A percentile compares a stretch with the other conserved stretches of the same genome.
These are phyloP conservation scores for Colletotrichum gloeosporioides DNA, from an alignment of 2,329 filamentous ascomycete genomes.

Conservation along the genomic window DNA sequence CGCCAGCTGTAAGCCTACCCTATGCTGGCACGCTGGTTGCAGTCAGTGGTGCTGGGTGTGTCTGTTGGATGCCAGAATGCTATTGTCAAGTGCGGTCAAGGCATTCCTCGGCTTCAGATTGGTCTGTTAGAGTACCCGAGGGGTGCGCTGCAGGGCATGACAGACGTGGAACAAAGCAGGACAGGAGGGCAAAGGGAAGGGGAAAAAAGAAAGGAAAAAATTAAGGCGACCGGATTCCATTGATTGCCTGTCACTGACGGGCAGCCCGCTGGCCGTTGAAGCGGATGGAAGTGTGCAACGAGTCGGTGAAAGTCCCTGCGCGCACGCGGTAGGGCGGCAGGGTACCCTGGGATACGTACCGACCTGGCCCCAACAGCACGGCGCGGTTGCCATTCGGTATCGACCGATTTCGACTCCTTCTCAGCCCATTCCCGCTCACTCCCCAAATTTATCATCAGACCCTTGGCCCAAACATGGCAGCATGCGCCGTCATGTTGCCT, in stretches of 20 bases:
- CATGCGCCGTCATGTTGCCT: constrained; percentile 22
- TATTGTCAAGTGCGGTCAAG: not conserved
- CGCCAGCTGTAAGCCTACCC: not conserved
- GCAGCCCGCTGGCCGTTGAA: not conserved
- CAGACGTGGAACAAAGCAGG: not conserved
- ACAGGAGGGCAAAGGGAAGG: not conserved
- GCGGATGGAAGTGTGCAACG: not conserved
- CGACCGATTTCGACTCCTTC: constrained; percentile 38
- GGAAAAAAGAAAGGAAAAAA: not conserved
- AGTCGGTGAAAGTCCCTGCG: constrained; percentile 22
- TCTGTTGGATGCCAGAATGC: not conserved
- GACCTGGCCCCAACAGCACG: constrained; percentile 6
- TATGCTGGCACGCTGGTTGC: not conserved
- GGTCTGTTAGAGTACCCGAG: not conserved
- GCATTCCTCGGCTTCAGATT: not conserved
- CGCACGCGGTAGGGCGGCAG: not conserved
- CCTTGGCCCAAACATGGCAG: constrained; percentile 24
- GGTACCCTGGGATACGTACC: constrained; percentile 11
- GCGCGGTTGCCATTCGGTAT: constrained; percentile 28
- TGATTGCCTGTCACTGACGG: not conserved
- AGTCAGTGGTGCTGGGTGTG: not conserved
- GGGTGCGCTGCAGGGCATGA: not conserved
- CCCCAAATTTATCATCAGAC: constrained; percentile 39
- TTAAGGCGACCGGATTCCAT: not conserved
- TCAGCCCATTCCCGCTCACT: constrained; percentile 40